Percentiles rank a stretch among this genome's conserved stretches.
phyloP scores from a whole-genome alignment of 1,284 basidiomycete genomes.

The Takashimella koratensis region DNA sequence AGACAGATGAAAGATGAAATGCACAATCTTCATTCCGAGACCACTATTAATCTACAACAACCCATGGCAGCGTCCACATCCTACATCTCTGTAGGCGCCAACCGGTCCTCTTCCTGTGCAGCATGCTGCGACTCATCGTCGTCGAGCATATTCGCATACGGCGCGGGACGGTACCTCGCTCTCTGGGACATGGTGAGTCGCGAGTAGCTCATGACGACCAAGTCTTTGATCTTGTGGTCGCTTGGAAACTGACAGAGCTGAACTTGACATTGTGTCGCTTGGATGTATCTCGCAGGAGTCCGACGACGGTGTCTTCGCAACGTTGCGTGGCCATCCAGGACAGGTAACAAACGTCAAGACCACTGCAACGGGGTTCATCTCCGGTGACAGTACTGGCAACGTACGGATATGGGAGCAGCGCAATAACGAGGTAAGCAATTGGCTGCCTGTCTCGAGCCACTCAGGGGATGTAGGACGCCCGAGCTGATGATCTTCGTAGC shows the following conservation, averaged over 20 bases:
- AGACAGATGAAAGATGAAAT: too few species aligned
- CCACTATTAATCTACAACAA: not conserved
- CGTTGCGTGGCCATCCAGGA: constrained; percentile 69
- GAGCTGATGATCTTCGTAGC: too few species aligned
- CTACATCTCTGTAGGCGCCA: constrained; percentile 75
- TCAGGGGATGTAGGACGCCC: too few species aligned
- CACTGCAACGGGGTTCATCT: constrained; percentile 52
- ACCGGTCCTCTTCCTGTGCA: constrained; percentile 63
- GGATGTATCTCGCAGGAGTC: not conserved
- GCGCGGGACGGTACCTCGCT: constrained; percentile 68
- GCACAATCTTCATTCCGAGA: not conserved
- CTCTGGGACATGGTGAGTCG: constrained; percentile 68
- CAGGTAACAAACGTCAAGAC: constrained; percentile 74
- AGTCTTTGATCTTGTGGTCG: too few species aligned
- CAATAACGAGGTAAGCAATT: too few species aligned
- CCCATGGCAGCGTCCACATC: constrained; percentile 25
- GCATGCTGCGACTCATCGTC: constrained; percentile 54
- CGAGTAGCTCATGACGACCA: too few species aligned
- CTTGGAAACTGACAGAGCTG: too few species aligned
- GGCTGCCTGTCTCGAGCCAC: too few species aligned
- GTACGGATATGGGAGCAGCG: constrained; percentile 45
- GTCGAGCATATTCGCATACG: constrained; percentile 66
- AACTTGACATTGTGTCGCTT: too few species aligned
- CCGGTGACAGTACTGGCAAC: constrained; percentile 69
- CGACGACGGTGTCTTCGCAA: constrained; percentile 58